These are phyloP conservation scores for Drechslera avenae DNA, from an alignment of 2,329 filamentous ascomycete genomes.

Conservation along the genomic window DNA sequence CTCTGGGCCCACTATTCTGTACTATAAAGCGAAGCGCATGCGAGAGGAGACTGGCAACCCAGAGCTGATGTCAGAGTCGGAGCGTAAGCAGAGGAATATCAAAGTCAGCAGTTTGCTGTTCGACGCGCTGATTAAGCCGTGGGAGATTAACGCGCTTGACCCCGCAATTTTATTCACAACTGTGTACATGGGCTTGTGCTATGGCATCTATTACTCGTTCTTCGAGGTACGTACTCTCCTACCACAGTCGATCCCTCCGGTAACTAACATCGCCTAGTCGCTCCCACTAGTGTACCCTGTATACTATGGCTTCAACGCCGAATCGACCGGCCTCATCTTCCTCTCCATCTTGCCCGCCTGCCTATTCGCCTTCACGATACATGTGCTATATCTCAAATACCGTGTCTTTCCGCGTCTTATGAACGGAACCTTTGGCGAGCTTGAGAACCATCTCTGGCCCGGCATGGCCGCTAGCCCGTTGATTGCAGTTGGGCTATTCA, in stretches of 20 bases:
- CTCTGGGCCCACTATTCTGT: slow-evolving; percentile 67
- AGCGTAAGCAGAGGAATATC: slow-evolving; percentile 64
- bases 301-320: slow-evolving; percentile 75
- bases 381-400: slow-evolving; percentile 78
- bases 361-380: slow-evolving; percentile 65
- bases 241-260: not conserved
- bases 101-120: slow-evolving; percentile 48
- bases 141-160: slow-evolving; percentile 81
- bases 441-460: slow-evolving; percentile 73
- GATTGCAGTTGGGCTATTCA: slow-evolving; percentile 67
- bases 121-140: slow-evolving; percentile 70
- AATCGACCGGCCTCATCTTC: slow-evolving; percentile 80
- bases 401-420: slow-evolving; percentile 64
- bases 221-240: slow-evolving; percentile 58
- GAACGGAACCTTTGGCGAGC: slow-evolving; percentile 72
- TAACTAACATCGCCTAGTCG: slow-evolving; percentile 35
- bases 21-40: slow-evolving; percentile 70
- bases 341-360: slow-evolving; percentile 79
- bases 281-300: slow-evolving; percentile 69
- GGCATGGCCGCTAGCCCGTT: slow-evolving; percentile 61
- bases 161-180: slow-evolving; percentile 82
- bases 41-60: slow-evolving; percentile 69
- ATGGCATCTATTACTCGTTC: slow-evolving; percentile 75
- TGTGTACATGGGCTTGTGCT: slow-evolving; percentile 82
- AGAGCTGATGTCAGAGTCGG: slow-evolving; percentile 75